Evolutionary conservation across 2,329 filamentous ascomycete species (phyloP), one percentile per base, ranked within the genome.

Genomic region (Talaromyces verruculosus): DNA sequence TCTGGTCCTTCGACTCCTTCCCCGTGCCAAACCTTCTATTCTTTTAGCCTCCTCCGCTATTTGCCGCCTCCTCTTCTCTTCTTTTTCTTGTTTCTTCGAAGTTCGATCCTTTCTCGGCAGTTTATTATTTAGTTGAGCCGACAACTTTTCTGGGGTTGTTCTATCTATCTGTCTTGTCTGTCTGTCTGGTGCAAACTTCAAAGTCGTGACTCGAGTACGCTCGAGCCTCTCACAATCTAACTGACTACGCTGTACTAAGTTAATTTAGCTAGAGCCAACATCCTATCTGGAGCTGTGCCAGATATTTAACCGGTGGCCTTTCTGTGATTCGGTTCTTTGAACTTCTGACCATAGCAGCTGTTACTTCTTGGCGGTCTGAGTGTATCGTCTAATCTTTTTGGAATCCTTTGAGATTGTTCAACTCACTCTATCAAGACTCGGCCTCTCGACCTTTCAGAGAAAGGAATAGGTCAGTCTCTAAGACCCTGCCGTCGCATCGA

Each of bases 181-280:
- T 10, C 7, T 35, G 39, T 28, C 3, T n/a, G 17, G 33, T 30
- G 19, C 28, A 30, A 6, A 30, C 28, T 30, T 7, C 57, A 30
- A 19, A 43, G 15, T n/a, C 37, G 25, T 25, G 25, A 25, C 25
- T 25, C 25, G 39, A 45, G 6, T 17, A 39, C 57, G 28, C 39
- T 60, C 22, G 39, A 60, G 57, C 35, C 35, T 60, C 57, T 45
- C n/a, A 28, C 57, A 35, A 30, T 58, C 13, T 19, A 43, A 22
- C 30, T 17, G n/a, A 33, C n/a, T 8, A 57, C 53, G 33, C 53
- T 19, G 53, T 37, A 22, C 51, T 19, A 37, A 30, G 19, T 25
- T 25, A 30, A 57, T 37, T 57, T 11, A 57, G 33, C 53, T 57
- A 25, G 47, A 53, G 13, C 47, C 3, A 7, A 19, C 39, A 17